Percentiles rank a stretch among this genome's conserved stretches.
Evolutionary conservation across 2,329 filamentous ascomycete species (phyloP).

Genomic region (Stemphylium lycopersici): DNA sequence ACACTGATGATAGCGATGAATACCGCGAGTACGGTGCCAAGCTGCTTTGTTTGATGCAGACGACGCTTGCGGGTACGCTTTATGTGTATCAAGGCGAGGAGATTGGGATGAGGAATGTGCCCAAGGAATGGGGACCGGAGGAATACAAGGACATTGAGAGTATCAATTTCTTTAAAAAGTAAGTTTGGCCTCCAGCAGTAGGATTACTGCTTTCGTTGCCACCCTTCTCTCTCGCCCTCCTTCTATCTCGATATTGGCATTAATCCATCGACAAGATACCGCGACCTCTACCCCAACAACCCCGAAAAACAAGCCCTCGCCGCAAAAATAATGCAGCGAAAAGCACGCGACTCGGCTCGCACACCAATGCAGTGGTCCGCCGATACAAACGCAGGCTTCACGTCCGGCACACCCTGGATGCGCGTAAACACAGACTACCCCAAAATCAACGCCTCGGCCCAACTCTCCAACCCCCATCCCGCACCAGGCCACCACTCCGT

Average conservation of each 20-base stretch:
- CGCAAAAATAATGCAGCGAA: slow-evolving; percentile 57
- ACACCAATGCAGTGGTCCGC: slow-evolving; percentile 71
- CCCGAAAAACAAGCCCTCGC: slow-evolving; percentile 35
- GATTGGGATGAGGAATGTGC: slow-evolving; percentile 59
- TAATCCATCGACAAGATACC: slow-evolving; percentile 23
- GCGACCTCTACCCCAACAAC: slow-evolving; percentile 37
- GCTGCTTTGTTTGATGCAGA: slow-evolving; percentile 56
- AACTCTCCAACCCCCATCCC: slow-evolving; percentile 47
- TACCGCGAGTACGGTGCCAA: slow-evolving; percentile 57
- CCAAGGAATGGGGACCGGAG: slow-evolving; percentile 49
- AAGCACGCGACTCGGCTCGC: slow-evolving; percentile 70
- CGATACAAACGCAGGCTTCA: slow-evolving; percentile 66
- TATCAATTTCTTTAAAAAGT: slow-evolving; percentile 60
- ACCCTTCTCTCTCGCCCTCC: background rate
- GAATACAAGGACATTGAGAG: slow-evolving; percentile 62
- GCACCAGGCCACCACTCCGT: slow-evolving; percentile 53
- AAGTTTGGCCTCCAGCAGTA: background rate
- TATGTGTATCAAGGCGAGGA: slow-evolving; percentile 61
- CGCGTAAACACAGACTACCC: slow-evolving; percentile 62
- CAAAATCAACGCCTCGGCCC: slow-evolving; percentile 62
- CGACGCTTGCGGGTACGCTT: slow-evolving; percentile 55
- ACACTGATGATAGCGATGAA: slow-evolving; percentile 56
- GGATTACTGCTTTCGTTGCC: background rate
- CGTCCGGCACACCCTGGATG: slow-evolving; percentile 65
- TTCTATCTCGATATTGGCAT: background rate